Evolutionary conservation across 2,329 filamentous ascomycete genomes (phyloP).

Genomic region (Diaporthe vexans): DNA sequence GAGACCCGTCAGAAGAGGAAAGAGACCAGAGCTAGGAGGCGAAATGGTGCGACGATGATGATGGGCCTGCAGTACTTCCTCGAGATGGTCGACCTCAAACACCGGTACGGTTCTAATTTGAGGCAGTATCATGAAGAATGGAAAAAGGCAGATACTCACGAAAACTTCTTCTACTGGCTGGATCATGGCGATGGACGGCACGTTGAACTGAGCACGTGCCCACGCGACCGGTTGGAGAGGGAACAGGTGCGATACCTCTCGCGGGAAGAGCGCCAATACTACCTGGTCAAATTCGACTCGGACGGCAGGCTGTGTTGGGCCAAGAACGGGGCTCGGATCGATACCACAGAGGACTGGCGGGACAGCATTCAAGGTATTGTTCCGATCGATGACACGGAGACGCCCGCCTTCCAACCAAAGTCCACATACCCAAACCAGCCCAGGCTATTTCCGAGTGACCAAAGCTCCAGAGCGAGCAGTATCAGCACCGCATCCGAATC

Average conservation of each 20-base stretch:
- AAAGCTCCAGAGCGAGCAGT: conserved; percentile 45
- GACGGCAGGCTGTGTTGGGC: conserved; percentile 88
- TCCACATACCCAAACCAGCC: conserved; percentile 50
- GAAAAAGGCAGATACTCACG: conserved; percentile 80
- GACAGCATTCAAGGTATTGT: conserved; percentile 86
- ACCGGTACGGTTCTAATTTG: conserved; percentile 88
- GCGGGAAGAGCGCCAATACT: conserved; percentile 84
- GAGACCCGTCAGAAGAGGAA: conserved; percentile 56
- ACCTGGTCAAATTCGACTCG: conserved; percentile 81
- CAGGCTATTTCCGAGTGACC: conserved; percentile 43
- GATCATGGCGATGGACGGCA: conserved; percentile 83
- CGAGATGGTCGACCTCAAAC: conserved; percentile 88
- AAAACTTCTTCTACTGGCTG: conserved; percentile 96
- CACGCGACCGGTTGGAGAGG: conserved; percentile 79
- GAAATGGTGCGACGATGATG: conserved; percentile 79
- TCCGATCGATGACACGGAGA: conserved; percentile 67
- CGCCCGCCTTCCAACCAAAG: conserved; percentile 64
- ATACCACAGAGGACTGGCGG: conserved; percentile 80
- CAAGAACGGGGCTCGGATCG: conserved; percentile 83
- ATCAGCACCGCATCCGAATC: conserved; percentile 51
- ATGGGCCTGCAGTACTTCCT: conserved; percentile 90
- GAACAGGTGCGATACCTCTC: conserved; percentile 89
- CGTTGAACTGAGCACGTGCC: conserved; percentile 79
- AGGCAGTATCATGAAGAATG: conserved; percentile 86
- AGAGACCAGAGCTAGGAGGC: conserved; percentile 68